These are phyloP conservation scores for Dipodascus albidus DNA, from an alignment of 805 yeast species.

Conservation along the genomic window DNA sequence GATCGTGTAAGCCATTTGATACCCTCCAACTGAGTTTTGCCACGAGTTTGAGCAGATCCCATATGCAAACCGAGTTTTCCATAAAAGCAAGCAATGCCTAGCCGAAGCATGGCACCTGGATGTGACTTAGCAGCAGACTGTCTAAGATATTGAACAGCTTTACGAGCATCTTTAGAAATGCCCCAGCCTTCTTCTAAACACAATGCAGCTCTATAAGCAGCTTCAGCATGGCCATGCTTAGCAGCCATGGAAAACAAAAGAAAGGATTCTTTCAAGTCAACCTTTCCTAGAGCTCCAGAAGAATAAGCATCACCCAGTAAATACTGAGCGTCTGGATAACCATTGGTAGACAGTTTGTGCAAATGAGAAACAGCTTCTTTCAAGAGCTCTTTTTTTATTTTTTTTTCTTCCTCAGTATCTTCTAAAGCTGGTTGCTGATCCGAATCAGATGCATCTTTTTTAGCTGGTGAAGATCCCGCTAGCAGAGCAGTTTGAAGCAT, in stretches of 20 bases:
- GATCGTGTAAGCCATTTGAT: conserved; percentile 91
- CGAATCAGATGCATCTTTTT: not conserved
- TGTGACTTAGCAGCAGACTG: conserved; percentile 87
- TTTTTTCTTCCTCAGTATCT: conserved; percentile 18
- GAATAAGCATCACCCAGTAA: conserved; percentile 82
- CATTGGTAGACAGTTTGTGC: conserved; percentile 62
- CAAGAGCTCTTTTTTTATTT: conserved; percentile 43
- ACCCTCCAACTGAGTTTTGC: conserved; percentile 64
- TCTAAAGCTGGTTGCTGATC: not conserved
- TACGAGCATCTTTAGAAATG: conserved; percentile 75
- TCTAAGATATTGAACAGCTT: conserved; percentile 70
- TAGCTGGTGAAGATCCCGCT: conserved; percentile 14
- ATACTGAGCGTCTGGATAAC: conserved; percentile 85
- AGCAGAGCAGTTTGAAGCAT: conserved; percentile 72
- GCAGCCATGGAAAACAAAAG: conserved; percentile 77
- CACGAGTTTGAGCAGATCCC: conserved; percentile 9
- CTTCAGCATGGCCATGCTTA: conserved; percentile 84
- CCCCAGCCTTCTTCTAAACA: conserved; percentile 95
- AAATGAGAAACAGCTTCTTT: conserved; percentile 69
- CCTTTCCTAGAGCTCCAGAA: conserved; percentile 72
- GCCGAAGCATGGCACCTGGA: conserved; percentile 92
- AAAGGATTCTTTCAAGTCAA: conserved; percentile 70
- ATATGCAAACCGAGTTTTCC: conserved; percentile 67
- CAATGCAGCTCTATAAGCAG: conserved; percentile 82
- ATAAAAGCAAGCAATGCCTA: conserved; percentile 79